These are phyloP conservation scores for Corylus avellana DNA, from an alignment of 306 rosid genomes.

Conservation along the genomic window DNA sequence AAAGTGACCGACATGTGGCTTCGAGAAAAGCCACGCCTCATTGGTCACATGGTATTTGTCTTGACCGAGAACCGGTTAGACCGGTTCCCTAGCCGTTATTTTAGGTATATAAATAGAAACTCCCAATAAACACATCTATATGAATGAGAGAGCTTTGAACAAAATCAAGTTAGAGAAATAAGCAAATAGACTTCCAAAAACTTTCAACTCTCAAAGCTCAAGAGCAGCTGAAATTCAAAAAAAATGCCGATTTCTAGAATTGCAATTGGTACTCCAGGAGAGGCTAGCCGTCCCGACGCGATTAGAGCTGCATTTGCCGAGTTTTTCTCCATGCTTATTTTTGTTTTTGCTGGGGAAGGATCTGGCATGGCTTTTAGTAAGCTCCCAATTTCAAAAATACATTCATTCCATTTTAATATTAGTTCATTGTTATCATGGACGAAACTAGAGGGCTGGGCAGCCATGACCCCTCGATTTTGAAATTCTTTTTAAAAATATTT, in stretches of 20 bases:
- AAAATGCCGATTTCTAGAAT: constrained; percentile 61
- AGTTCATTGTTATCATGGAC: too few relatives aligned
- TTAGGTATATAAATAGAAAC: constrained; percentile 29
- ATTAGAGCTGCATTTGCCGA: constrained; percentile 71
- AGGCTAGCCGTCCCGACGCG: constrained; percentile 79
- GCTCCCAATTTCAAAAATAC: not conserved
- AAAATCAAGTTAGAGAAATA: not conserved
- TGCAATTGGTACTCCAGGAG: constrained; percentile 63
- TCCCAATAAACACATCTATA: not conserved
- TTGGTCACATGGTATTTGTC: not conserved
- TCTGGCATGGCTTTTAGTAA: constrained; percentile 78
- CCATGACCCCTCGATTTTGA: too few relatives aligned
- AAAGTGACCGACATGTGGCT: constrained; percentile 28
- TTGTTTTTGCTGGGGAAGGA: constrained; percentile 87
- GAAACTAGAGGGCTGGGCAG: too few relatives aligned
- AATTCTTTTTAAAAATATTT: too few relatives aligned
- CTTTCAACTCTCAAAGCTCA: not conserved
- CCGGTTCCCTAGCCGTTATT: constrained; percentile 48
- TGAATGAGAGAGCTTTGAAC: too few relatives aligned
- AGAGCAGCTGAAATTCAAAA: not conserved
- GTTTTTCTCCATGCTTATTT: constrained; percentile 74
- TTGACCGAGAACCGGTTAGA: constrained; percentile 29
- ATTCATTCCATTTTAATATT: not conserved
- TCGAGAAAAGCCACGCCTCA: constrained; percentile 1
- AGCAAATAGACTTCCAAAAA: constrained; percentile 17